Conservation (phyloP, 345 rosid species). For the Populus simonii region DNA sequence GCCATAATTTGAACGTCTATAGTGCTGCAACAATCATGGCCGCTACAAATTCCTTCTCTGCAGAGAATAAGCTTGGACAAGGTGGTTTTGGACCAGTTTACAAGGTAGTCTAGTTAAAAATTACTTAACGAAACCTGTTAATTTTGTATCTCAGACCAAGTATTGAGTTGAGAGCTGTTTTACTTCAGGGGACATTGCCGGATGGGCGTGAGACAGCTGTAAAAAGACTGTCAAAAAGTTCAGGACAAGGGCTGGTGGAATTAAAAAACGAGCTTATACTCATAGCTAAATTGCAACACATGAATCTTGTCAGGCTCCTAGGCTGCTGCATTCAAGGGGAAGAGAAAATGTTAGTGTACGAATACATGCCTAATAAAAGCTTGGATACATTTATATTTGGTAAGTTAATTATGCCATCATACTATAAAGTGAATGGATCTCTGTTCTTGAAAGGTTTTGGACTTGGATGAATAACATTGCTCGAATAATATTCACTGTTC, state of each 20-base stretch:
- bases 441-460: too few species aligned
- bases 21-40: constrained; percentile 3
- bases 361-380: too few species aligned
- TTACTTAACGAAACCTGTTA: neutral
- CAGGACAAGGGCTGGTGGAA: constrained; percentile 26
- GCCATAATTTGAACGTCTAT: neutral
- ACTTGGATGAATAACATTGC: too few species aligned
- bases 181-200: too few species aligned
- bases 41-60: constrained; percentile 10
- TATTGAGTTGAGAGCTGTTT: too few species aligned
- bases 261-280: constrained; percentile 21
- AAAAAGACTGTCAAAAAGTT: constrained; percentile 12
- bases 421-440: too few species aligned
- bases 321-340: too few species aligned
- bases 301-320: too few species aligned
- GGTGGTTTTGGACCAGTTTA: constrained; percentile 3
- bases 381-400: constrained; percentile 19
- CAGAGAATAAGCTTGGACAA: constrained; percentile 9
- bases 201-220: neutral
- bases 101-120: neutral
- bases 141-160: neutral
- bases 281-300: too few species aligned
- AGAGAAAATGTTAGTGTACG: too few species aligned
- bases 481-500: too few species aligned
- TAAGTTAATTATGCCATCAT: neutral